Percentiles rank a stretch among this genome's conserved stretches.
phyloP scores from a whole-genome alignment of 2,329 filamentous ascomycete species.

The Whalleya microplaca region DNA sequence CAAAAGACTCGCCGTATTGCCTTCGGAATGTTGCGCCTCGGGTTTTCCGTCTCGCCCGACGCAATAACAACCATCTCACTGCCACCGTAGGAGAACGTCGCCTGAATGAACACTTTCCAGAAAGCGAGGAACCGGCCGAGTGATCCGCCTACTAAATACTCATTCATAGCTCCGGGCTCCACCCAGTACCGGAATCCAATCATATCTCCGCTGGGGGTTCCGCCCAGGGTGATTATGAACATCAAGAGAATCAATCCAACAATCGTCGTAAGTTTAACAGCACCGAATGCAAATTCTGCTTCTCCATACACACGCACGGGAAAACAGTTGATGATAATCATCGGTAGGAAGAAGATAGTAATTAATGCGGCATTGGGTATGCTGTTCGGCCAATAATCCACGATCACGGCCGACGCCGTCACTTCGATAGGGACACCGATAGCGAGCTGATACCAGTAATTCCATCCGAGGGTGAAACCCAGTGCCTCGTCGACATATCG shows the following conservation, averaged over 20 bases:
- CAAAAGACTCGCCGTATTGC: constrained; percentile 72
- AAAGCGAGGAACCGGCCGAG: constrained; percentile 48
- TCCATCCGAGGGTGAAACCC: constrained; percentile 55
- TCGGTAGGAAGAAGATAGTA: constrained; percentile 42
- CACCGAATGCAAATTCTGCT: constrained; percentile 55
- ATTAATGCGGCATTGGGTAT: constrained; percentile 36
- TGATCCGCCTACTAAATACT: constrained; percentile 43
- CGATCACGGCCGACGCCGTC: constrained; percentile 49
- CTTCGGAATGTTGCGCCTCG: constrained; percentile 63
- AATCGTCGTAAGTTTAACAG: constrained; percentile 54
- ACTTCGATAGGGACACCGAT: constrained; percentile 54
- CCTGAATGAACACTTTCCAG: constrained; percentile 51
- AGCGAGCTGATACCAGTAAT: constrained; percentile 55
- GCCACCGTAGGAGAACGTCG: constrained; percentile 53
- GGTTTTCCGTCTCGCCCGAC: constrained; percentile 65
- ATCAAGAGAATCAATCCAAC: constrained; percentile 54
- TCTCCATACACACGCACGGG: constrained; percentile 55
- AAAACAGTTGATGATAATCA: constrained; percentile 44
- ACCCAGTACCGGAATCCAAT: constrained; percentile 52
- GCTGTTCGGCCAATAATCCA: constrained; percentile 48
- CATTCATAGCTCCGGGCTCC: constrained; percentile 47
- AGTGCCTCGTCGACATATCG: constrained; percentile 52
- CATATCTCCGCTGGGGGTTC: constrained; percentile 45
- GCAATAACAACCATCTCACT: constrained; percentile 47
- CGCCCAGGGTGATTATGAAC: constrained; percentile 53